Evolutionary conservation across 306 rosid species (phyloP).

Genomic region (Rubus parviflorus): DNA sequence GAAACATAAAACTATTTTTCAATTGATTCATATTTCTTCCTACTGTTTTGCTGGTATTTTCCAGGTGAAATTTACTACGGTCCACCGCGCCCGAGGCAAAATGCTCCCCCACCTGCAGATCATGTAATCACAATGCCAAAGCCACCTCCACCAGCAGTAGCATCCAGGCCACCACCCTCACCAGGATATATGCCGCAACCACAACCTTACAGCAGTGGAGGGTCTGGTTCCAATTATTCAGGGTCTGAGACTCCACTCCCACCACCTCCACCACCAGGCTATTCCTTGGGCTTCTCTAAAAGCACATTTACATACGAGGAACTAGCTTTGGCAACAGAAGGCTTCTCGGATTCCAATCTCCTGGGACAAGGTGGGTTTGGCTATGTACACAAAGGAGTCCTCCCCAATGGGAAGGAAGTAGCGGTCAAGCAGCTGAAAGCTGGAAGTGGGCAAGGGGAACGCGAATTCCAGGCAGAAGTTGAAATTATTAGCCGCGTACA

Average conservation of each 20-base stretch:
- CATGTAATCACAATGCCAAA: constrained; percentile 45
- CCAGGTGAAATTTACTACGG: constrained; percentile 65
- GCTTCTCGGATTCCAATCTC: constrained; percentile 92
- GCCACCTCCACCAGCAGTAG: constrained; percentile 59
- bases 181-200: constrained; percentile 39
- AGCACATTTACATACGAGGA: constrained; percentile 80
- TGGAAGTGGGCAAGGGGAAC: constrained; percentile 98
- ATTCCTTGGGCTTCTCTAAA: constrained; percentile 61
- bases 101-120: constrained; percentile 66
- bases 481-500: constrained; percentile 97
- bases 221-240: constrained; percentile 85
- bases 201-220: constrained; percentile 73
- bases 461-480: constrained; percentile 95
- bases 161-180: constrained; percentile 55
- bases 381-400: constrained; percentile 84
- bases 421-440: constrained; percentile 93
- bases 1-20: no score
- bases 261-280: constrained; percentile 75
- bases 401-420: constrained; percentile 93
- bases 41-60: constrained; percentile 21
- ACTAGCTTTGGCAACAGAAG: constrained; percentile 85
- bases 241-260: constrained; percentile 62
- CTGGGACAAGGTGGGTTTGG: constrained; percentile 99
- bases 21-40: background rate
- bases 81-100: constrained; percentile 60